Evolutionary conservation across 139 green algal genomes (phyloP), one percentile per base, ranked within the genome.

Genomic region (Chlorella vulgaris): DNA sequence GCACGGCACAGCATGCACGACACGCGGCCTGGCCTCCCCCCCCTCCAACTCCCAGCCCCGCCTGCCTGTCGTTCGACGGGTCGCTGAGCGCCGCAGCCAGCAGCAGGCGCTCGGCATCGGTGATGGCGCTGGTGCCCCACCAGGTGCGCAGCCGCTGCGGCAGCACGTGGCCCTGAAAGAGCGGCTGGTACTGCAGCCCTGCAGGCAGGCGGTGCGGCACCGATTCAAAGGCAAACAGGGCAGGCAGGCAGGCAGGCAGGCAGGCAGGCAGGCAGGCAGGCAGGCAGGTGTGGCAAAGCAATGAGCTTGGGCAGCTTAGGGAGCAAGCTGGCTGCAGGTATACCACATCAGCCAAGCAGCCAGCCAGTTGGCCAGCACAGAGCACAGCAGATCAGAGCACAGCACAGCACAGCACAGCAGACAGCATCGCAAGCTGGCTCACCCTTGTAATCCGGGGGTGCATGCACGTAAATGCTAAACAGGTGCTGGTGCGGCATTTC

Each of bases 391-490:
- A 10, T n/a, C 13, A 58, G 47, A 10, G 47, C 47, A 58, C 47
- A n/a, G n/a, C n/a, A n/a, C n/a, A n/a, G n/a, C n/a, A n/a, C n/a
- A n/a, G n/a, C n/a, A n/a, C n/a, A n/a, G n/a, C n/a, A n/a, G n/a
- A n/a, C n/a, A n/a, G n/a, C n/a, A n/a, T n/a, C n/a, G n/a, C n/a
- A n/a, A n/a, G n/a, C n/a, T n/a, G n/a, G n/a, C n/a, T n/a, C 51
- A 67, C 73, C 73, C n/a, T 68, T 29, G 73, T 79, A 79, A 28
- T 74, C 31, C 21, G 83, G 83, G 1, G 83, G 83, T 4, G 77
- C 76, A 55, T 90, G 86, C 7, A 84, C 50, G 69, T 90, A 89
- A 22, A 89, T 74, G 28, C 43, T 67, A 28, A 69, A 79, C 24
- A 79, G 51, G 8, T 55, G 73, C 53, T 79, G 73, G 2, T 35